These are phyloP conservation scores for Pyrenophora teres DNA, from an alignment of 2,329 filamentous ascomycete genomes.

Conservation along the genomic window DNA sequence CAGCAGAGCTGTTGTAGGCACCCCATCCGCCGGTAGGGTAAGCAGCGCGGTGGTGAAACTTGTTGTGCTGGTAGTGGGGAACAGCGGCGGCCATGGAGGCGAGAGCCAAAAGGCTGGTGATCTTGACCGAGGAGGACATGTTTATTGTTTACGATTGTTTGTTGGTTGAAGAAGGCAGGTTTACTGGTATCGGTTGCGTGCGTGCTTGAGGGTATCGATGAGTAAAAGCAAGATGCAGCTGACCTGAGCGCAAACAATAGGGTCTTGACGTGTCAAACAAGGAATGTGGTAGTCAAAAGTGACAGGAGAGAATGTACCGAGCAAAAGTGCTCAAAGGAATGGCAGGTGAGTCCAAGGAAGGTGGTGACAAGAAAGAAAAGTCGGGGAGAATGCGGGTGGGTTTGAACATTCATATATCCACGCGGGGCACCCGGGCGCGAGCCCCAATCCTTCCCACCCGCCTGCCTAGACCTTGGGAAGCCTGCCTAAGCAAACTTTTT, in stretches of 20 bases:
- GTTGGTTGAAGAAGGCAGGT: background rate
- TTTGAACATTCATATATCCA: conserved; percentile 10
- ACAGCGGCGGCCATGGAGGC: conserved; percentile 47
- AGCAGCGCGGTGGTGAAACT: conserved; percentile 35
- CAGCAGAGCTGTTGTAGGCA: conserved; percentile 32
- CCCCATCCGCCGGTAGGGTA: conserved; percentile 43
- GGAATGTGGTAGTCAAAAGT: conserved; percentile 9
- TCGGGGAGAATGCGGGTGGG: conserved; percentile 1
- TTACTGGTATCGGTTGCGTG: background rate
- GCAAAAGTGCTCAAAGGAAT: conserved; percentile 14
- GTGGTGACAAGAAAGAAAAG: conserved; percentile 6
- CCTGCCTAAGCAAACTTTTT: conserved; percentile 8
- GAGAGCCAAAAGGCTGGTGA: conserved; percentile 51
- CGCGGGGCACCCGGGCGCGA: conserved; percentile 3
- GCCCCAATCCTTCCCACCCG: background rate
- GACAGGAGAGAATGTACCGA: conserved; percentile 16
- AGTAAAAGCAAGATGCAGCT: conserved; percentile 14
- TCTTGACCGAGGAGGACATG: conserved; percentile 44
- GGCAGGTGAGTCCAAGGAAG: conserved; percentile 6
- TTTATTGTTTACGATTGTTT: conserved; percentile 26
- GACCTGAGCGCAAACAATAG: conserved; percentile 17
- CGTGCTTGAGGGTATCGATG: conserved; percentile 11
- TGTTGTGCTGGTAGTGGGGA: conserved; percentile 40
- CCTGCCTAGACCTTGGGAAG: conserved; percentile 1
- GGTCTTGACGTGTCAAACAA: conserved; percentile 12